Evolutionary conservation across 208 protist genomes (phyloP).

Genomic region (Sergeia podlipaevii): DNA sequence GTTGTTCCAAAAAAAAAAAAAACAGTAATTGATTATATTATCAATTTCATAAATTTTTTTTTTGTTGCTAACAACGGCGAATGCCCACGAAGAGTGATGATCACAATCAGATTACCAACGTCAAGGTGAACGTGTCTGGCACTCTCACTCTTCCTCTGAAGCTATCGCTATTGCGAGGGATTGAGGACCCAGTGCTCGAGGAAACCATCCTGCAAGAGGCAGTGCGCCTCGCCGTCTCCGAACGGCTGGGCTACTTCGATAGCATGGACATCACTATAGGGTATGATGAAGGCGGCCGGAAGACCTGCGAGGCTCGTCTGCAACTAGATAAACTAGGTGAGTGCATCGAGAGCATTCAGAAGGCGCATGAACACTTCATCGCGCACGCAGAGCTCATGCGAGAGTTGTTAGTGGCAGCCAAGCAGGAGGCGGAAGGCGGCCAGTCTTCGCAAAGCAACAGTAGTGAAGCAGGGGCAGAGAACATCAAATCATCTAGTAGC

Average conservation of each 20-base stretch:
- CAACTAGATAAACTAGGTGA: constrained; percentile 32
- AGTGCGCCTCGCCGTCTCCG: constrained; percentile 51
- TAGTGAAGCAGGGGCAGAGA: not conserved
- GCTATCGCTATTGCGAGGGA: constrained; percentile 33
- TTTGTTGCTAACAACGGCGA: not conserved
- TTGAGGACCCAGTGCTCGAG: constrained; percentile 58
- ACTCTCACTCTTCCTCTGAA: constrained; percentile 42
- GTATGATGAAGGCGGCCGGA: not conserved
- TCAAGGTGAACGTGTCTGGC: constrained; percentile 50
- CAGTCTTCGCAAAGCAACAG: not conserved
- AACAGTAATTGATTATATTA: not conserved
- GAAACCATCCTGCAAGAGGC: constrained; percentile 65
- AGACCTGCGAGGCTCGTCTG: constrained; percentile 21
- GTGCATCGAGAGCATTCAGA: constrained; percentile 53
- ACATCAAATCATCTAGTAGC: constrained; percentile 5
- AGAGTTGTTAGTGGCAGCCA: constrained; percentile 18
- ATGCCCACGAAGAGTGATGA: not conserved
- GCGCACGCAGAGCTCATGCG: constrained; percentile 29
- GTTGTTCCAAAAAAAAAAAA: not conserved
- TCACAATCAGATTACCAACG: constrained; percentile 8
- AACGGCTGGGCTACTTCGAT: constrained; percentile 69
- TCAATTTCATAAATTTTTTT: constrained; percentile 5
- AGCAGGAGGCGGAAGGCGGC: not conserved
- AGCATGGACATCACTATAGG: constrained; percentile 30
- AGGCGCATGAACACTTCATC: constrained; percentile 48